These are phyloP conservation scores for Basipetospora chlamydospora DNA, from an alignment of 2,329 filamentous ascomycete species.

Conservation along the genomic window DNA sequence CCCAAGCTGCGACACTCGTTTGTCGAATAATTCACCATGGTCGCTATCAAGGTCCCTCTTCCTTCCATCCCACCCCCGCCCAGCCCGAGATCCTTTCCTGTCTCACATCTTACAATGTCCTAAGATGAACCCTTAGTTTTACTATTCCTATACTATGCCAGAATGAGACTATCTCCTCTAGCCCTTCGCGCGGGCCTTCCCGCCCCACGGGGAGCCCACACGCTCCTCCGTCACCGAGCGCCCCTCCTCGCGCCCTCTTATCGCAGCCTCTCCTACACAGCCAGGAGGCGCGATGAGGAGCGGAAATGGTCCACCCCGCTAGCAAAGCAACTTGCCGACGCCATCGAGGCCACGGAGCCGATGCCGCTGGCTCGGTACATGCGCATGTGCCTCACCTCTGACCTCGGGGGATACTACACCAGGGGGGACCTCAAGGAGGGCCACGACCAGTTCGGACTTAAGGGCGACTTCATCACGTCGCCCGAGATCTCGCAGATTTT, in stretches of 20 bases:
- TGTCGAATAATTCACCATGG: too few species aligned
- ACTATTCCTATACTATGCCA: too few species aligned
- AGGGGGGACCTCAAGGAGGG: constrained; percentile 45
- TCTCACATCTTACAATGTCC: too few species aligned
- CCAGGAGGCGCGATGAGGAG: constrained; percentile 15
- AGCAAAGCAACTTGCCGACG: constrained; percentile 72
- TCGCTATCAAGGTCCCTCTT: too few species aligned
- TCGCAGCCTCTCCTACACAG: constrained; percentile 2
- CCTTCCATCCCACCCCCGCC: too few species aligned
- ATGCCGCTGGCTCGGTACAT: constrained; percentile 89
- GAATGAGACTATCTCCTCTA: constrained; percentile 1
- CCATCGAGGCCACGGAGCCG: constrained; percentile 78
- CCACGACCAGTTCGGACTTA: constrained; percentile 78
- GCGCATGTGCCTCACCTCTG: constrained; percentile 93
- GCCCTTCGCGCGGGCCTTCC: constrained; percentile 1
- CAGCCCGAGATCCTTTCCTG: too few species aligned
- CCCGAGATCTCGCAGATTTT: constrained; percentile 97
- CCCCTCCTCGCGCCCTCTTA: neutral
- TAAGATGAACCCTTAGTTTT: too few species aligned
- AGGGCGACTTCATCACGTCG: constrained; percentile 92
- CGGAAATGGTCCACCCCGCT: constrained; percentile 84
- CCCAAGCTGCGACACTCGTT: too few species aligned
- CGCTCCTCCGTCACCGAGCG: neutral
- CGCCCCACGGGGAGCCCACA: neutral
- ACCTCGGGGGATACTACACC: constrained; percentile 88